phyloP scores from a whole-genome alignment of 2,329 filamentous ascomycete species.

The Hypomyces perniciosus region DNA sequence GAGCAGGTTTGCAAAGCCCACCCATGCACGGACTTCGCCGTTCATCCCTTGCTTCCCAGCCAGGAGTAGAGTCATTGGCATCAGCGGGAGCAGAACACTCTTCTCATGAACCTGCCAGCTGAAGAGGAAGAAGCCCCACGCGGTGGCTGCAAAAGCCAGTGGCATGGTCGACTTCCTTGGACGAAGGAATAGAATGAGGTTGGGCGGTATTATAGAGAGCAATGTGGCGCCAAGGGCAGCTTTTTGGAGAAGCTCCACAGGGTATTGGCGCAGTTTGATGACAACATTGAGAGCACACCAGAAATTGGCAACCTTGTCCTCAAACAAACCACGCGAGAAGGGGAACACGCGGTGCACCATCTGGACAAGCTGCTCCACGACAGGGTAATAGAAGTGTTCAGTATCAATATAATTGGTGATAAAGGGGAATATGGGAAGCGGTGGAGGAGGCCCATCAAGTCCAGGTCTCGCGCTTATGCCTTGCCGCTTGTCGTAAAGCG shows the following conservation, averaged over 20 bases:
- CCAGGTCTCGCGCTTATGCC: constrained; percentile 54
- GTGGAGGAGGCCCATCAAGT: constrained; percentile 51
- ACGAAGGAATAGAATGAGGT: constrained; percentile 69
- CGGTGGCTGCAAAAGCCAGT: constrained; percentile 71
- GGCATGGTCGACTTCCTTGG: constrained; percentile 74
- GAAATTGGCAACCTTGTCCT: constrained; percentile 98
- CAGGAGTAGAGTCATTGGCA: constrained; percentile 88
- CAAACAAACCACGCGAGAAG: constrained; percentile 90
- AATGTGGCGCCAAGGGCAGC: constrained; percentile 71
- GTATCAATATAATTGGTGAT: constrained; percentile 55
- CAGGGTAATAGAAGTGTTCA: constrained; percentile 64
- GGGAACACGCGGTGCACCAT: constrained; percentile 90
- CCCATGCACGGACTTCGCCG: constrained; percentile 75
- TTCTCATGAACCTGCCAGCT: constrained; percentile 99
- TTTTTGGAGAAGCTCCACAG: constrained; percentile 65
- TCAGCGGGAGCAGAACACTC: constrained; percentile 82
- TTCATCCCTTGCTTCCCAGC: constrained; percentile 71
- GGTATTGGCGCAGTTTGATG: constrained; percentile 76
- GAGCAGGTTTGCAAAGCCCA: constrained; percentile 90
- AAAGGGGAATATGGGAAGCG: constrained; percentile 56
- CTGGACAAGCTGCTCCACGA: constrained; percentile 74
- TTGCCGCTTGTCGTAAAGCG: constrained; percentile 60
- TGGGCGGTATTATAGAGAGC: constrained; percentile 70
- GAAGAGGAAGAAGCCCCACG: constrained; percentile 97
- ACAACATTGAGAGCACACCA: constrained; percentile 92